These are phyloP conservation scores for Cercophora newfieldiana DNA, from an alignment of 495 filamentous ascomycete genomes.

Conservation along the genomic window DNA sequence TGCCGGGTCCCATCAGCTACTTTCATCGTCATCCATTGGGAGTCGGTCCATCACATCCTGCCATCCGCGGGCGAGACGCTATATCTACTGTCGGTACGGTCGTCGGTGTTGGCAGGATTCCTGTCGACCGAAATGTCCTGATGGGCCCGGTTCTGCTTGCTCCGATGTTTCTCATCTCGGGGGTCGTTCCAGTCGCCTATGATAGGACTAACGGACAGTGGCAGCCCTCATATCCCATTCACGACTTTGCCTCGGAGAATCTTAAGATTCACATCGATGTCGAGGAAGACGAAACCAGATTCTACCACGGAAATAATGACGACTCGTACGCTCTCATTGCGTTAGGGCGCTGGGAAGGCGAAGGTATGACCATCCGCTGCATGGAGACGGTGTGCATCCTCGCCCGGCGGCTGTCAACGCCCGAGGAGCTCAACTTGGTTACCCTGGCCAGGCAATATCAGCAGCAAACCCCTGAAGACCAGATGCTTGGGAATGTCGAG, in stretches of 20 bases:
- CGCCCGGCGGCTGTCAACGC: background rate
- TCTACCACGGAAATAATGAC: background rate
- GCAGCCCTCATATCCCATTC: background rate
- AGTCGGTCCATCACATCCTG: background rate
- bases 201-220: background rate
- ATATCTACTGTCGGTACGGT: background rate
- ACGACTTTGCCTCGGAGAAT: background rate
- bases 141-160: background rate
- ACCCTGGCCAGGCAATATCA: background rate
- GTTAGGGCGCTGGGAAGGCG: background rate
- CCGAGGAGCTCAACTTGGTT: background rate
- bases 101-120: background rate
- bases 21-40: background rate
- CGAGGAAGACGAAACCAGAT: background rate
- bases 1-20: slow-evolving; percentile 2
- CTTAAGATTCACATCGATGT: slow-evolving; percentile 1
- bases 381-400: slow-evolving; percentile 8
- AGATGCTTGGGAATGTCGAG: background rate
- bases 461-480: background rate
- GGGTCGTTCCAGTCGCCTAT: background rate
- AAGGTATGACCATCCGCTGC: background rate
- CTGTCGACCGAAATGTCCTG: background rate
- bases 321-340: background rate
- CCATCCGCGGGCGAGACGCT: background rate
- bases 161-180: background rate